Base-by-base conservation (phyloP, 176 grass and related monocot species). In the Eleusine coracana region DNA sequence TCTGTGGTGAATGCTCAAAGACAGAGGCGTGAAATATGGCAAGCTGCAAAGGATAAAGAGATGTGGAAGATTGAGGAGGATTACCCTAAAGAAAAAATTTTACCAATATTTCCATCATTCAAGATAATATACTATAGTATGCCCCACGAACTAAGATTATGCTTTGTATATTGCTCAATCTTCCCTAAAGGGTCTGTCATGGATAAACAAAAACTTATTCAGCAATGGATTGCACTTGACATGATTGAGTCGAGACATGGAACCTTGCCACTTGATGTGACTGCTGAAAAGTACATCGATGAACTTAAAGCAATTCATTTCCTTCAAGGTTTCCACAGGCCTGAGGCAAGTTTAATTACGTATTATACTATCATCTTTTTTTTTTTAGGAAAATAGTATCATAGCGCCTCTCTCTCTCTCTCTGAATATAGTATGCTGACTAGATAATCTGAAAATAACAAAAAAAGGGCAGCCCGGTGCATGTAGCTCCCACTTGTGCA, bases 181-280 rank as follows among this genome's bases (percentile, higher is more conserved):
- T 91, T 84, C 38, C 81, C 89, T 52, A 88, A 91, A 91, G 89
- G 76, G 17, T 76, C 37, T 88, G 10, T 16, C 7, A 78, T 91
- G 34, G 38, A 66, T 23, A 87, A 84, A 77, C 51, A 84, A 66
- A 88, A 84, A 75, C 81, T 88, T 72, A 84, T 84, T 80, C 80
- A 85, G 13, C 82, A 87, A 81, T 91, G 89, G 89, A 81, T 87
- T 76, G 79, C 89, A 80, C 89, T 88, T 71, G 73, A 83, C 80
- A 88, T 88, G 86, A 88, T 88, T 73, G 86, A 83, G 46, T 83
- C 74, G 37, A 88, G 1, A 88, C 74, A 88, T 88, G 80, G 86
- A 66, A 88, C 86, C 80, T 83, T 88, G 38, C 80, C 86, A 0
- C 80, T 83, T 18, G 80, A 88, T 88, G 80, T 83, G 42, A 72